Conservation (phyloP, 768 basidiomycete genomes). For the Collybia sordida region DNA sequence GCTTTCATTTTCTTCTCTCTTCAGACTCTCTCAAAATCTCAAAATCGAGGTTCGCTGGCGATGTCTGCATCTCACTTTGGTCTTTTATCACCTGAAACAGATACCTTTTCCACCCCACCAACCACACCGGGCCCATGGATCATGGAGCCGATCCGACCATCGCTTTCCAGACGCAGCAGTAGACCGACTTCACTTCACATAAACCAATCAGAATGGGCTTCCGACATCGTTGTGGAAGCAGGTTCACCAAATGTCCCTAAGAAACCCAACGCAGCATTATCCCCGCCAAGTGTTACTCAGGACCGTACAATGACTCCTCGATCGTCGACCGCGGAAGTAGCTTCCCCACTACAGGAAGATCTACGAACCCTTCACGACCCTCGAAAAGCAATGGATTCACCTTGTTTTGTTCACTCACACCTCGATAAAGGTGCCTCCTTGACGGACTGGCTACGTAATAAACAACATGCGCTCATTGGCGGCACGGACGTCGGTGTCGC, state of each 20-base stretch:
- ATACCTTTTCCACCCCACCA: slow-evolving; percentile 44
- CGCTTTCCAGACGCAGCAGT: slow-evolving; percentile 41
- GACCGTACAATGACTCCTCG: slow-evolving; percentile 20
- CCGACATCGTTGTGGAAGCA: slow-evolving; percentile 42
- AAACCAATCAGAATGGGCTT: slow-evolving; percentile 37
- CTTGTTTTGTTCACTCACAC: slow-evolving; percentile 92
- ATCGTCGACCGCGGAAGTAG: slow-evolving; percentile 5
- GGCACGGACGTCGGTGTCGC: slow-evolving; percentile 47
- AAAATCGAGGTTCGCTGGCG: not conserved
- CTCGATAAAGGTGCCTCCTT: slow-evolving; percentile 82
- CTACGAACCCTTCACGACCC: slow-evolving; percentile 11
- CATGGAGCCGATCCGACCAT: slow-evolving; percentile 28
- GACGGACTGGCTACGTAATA: slow-evolving; percentile 66
- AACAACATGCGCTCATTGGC: slow-evolving; percentile 35
- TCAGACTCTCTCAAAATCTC: not conserved
- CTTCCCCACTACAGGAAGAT: slow-evolving; percentile 15
- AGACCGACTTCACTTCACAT: slow-evolving; percentile 47
- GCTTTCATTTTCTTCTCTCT: not conserved
- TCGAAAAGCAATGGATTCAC: slow-evolving; percentile 53
- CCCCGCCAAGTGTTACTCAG: slow-evolving; percentile 15
- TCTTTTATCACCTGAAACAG: slow-evolving; percentile 31
- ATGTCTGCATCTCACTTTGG: slow-evolving; percentile 8
- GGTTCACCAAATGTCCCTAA: slow-evolving; percentile 29
- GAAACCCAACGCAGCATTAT: slow-evolving; percentile 18
- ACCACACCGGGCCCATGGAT: slow-evolving; percentile 29